These are phyloP conservation scores for Colletotrichum lentis DNA, from an alignment of 2,329 filamentous ascomycete genomes.

Conservation along the genomic window DNA sequence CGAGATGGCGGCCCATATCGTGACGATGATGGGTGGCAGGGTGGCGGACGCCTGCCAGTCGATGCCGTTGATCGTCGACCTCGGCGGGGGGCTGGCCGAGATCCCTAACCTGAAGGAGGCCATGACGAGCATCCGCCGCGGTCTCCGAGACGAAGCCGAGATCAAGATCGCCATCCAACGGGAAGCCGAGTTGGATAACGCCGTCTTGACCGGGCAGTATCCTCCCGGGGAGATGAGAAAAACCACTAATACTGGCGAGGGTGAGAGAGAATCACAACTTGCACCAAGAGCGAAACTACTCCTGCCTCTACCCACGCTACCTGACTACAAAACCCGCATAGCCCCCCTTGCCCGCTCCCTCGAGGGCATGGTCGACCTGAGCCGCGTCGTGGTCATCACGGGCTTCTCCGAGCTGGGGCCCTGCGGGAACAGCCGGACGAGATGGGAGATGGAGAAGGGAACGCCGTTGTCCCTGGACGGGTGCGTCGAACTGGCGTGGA, in stretches of 20 bases:
- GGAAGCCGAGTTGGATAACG: slow-evolving; percentile 96
- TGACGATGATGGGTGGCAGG: slow-evolving; percentile 91
- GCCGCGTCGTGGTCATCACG: slow-evolving; percentile 96
- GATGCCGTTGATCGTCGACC: slow-evolving; percentile 93
- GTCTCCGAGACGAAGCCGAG: slow-evolving; percentile 93
- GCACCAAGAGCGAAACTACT: slow-evolving; percentile 96
- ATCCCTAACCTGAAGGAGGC: slow-evolving; percentile 91
- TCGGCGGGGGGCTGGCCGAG: slow-evolving; percentile 97
- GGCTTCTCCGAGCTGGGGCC: slow-evolving; percentile 95
- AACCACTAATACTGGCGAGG: slow-evolving; percentile 61
- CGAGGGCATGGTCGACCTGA: slow-evolving; percentile 97
- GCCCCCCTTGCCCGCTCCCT: slow-evolving; percentile 80
- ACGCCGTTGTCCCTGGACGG: slow-evolving; percentile 93
- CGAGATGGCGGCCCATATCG: slow-evolving; percentile 98
- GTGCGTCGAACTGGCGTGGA: slow-evolving; percentile 99
- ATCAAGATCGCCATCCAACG: slow-evolving; percentile 92
- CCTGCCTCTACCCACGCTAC: slow-evolving; percentile 89
- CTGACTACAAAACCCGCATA: slow-evolving; percentile 85
- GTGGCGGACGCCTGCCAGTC: slow-evolving; percentile 94
- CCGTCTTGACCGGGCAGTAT: slow-evolving; percentile 62
- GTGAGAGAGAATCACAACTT: slow-evolving; percentile 82
- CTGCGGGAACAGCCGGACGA: slow-evolving; percentile 96
- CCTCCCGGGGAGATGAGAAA: slow-evolving; percentile 57
- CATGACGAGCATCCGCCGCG: slow-evolving; percentile 90
- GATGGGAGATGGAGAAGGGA: slow-evolving; percentile 91